A percentile compares a stretch with the other conserved stretches of the same genome.
Evolutionary conservation across 2,329 filamentous ascomycete species (phyloP).

Genomic region (Hansfordia pulvinata): DNA sequence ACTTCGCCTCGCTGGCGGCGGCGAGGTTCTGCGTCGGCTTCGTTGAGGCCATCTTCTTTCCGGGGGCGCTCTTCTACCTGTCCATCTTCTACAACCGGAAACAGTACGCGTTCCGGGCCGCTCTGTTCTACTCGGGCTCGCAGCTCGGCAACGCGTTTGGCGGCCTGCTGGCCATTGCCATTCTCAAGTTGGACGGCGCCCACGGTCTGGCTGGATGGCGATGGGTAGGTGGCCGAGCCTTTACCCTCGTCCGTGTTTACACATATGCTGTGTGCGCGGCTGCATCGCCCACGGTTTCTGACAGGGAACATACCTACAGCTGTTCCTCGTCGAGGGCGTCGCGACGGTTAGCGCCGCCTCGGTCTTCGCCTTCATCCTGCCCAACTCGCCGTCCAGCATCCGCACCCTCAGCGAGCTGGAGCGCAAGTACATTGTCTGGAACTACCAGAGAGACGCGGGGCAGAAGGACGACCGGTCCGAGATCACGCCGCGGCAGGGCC

Average conservation of each 20-base stretch:
- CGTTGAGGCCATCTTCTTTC: constrained; percentile 42
- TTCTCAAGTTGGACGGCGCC: constrained; percentile 13
- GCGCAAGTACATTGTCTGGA: constrained; percentile 10
- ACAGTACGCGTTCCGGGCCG: constrained; percentile 18
- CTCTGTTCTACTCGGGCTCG: constrained; percentile 17
- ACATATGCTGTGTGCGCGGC: too few species aligned
- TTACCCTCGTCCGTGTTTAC: too few species aligned
- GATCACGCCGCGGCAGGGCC: constrained; percentile 13
- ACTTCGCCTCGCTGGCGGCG: constrained; percentile 28
- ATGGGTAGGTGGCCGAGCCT: constrained; percentile 9
- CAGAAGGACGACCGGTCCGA: constrained; percentile 11
- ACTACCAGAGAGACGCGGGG: constrained; percentile 8
- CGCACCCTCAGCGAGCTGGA: constrained; percentile 7
- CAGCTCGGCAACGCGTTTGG: constrained; percentile 20
- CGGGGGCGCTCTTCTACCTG: constrained; percentile 24
- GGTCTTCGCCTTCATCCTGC: constrained; percentile 7
- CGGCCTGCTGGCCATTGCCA: constrained; percentile 18
- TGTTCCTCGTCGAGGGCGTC: constrained; percentile 9
- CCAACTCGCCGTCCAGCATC: constrained; percentile 9
- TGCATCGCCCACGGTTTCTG: too few species aligned
- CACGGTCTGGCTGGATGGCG: constrained; percentile 13
- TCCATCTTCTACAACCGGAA: constrained; percentile 25
- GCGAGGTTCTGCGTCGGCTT: constrained; percentile 36
- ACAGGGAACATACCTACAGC: constrained; percentile 1
- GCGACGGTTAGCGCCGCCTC: constrained; percentile 7